Evolutionary conservation across 176 grass and related monocot genomes (phyloP).

Genomic region (Elaeis guineensis): DNA sequence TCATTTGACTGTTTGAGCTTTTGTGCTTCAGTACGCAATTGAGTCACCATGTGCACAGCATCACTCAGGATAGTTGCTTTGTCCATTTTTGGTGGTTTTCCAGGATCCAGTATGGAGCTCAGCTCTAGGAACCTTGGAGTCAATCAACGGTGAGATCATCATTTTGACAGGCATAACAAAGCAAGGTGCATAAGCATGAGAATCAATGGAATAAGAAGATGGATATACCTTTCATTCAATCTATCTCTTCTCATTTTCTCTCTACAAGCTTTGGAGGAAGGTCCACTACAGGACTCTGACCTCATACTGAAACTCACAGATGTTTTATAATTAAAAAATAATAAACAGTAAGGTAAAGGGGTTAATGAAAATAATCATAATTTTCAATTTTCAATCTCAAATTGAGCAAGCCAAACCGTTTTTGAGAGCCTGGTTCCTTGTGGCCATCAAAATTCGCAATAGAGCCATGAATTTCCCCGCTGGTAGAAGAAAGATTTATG

Average conservation of each 20-base stretch:
- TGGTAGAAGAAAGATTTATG: conserved; percentile 10
- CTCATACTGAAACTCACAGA: conserved; percentile 37
- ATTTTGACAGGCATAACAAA: neutral
- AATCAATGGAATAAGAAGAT: neutral
- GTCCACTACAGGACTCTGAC: conserved; percentile 33
- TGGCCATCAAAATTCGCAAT: conserved; percentile 24
- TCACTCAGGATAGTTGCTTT: conserved; percentile 72
- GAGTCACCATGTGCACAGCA: conserved; percentile 53
- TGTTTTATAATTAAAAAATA: conserved; percentile 17
- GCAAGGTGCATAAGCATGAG: neutral
- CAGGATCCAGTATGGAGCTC: conserved; percentile 52
- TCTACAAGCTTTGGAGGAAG: conserved; percentile 56
- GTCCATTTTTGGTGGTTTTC: conserved; percentile 55
- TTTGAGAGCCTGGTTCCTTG: conserved; percentile 47
- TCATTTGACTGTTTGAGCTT: conserved; percentile 60
- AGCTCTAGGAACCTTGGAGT: conserved; percentile 66
- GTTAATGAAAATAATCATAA: conserved; percentile 3
- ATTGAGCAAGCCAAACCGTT: conserved; percentile 32
- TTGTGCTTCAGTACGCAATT: conserved; percentile 49
- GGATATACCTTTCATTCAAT: conserved; percentile 53
- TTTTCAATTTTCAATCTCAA: neutral
- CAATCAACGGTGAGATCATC: conserved; percentile 1
- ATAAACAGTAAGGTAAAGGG: neutral
- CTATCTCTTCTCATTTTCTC: conserved; percentile 64
- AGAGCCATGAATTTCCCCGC: conserved; percentile 40